Percentiles rank a stretch among this genome's conserved stretches.
Conservation (phyloP, 2,329 filamentous ascomycete genomes). For the Colletotrichum truncatum region DNA sequence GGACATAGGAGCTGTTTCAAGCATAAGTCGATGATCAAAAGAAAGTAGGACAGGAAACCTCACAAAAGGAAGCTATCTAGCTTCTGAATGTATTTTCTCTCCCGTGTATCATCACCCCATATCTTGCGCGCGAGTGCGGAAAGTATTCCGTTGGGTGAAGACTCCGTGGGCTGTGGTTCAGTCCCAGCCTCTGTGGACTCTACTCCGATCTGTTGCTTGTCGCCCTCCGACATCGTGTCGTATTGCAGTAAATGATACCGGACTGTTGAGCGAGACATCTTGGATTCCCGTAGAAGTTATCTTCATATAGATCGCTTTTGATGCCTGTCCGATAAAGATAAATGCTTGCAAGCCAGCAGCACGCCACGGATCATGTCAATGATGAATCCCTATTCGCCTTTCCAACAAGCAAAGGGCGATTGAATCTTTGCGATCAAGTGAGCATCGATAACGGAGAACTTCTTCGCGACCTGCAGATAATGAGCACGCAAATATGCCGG, state of each 20-base stretch:
- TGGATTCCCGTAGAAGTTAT: no score
- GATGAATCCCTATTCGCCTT: no score
- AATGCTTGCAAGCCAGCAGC: no score
- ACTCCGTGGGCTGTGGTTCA: not conserved
- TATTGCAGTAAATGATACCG: not conserved
- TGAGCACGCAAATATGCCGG: not conserved
- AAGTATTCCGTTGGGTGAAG: not conserved
- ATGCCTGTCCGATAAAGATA: no score
- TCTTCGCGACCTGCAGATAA: not conserved
- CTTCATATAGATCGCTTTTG: no score
- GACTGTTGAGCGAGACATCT: not conserved
- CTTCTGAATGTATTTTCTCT: constrained; percentile 10
- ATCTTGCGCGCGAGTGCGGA: not conserved
- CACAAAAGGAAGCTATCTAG: constrained; percentile 10
- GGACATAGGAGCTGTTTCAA: not conserved
- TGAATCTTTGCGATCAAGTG: no score
- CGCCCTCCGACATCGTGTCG: not conserved
- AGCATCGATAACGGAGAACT: no score
- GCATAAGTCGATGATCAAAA: no score
- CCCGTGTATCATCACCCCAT: not conserved
- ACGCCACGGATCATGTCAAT: no score
- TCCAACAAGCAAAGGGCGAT: no score
- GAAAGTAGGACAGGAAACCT: not conserved
- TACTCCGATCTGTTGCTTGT: not conserved
- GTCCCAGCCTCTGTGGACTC: not conserved